These are phyloP conservation scores for Thraustochytrium sp. DNA, from an alignment of 352 stramenopile species.

Conservation along the genomic window DNA sequence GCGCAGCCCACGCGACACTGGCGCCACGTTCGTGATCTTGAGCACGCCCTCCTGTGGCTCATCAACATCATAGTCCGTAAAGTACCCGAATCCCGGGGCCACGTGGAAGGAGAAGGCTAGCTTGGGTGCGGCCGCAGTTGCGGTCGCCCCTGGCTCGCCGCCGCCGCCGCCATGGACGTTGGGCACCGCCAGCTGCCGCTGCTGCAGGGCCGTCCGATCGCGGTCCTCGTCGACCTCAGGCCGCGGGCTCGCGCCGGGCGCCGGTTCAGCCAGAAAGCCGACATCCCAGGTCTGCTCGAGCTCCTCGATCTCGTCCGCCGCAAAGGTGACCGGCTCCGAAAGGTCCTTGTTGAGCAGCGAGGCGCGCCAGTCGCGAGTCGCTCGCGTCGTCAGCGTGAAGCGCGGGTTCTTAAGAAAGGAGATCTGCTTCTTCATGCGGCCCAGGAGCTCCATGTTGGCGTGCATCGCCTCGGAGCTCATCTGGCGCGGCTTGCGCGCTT, in stretches of 20 bases:
- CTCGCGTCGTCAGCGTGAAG: conserved; percentile 11
- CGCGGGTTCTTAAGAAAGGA: conserved; percentile 30
- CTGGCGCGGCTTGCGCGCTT: not conserved
- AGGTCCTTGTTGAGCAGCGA: conserved; percentile 39
- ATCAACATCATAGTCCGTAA: conserved; percentile 17
- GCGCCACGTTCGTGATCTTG: conserved; percentile 10
- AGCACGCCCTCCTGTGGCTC: not conserved
- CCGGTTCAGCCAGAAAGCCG: not conserved
- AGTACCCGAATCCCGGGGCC: not conserved
- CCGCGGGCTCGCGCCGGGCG: not conserved
- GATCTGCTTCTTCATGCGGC: conserved; percentile 25
- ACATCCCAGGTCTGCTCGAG: not conserved
- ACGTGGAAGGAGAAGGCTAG: not conserved
- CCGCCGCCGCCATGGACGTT: too few species aligned
- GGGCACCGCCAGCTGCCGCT: not conserved
- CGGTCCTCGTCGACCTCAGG: not conserved
- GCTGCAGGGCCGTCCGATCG: not conserved
- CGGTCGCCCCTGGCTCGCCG: not conserved
- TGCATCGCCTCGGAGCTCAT: conserved; percentile 10
- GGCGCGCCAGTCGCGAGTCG: not conserved
- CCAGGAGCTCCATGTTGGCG: conserved; percentile 4
- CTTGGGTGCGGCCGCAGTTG: not conserved
- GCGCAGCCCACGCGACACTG: not conserved
- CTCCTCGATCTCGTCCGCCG: not conserved
- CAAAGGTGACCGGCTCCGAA: conserved; percentile 23